Base-by-base conservation (phyloP, 768 basidiomycete genomes). In the Trametes cinnabarina region DNA sequence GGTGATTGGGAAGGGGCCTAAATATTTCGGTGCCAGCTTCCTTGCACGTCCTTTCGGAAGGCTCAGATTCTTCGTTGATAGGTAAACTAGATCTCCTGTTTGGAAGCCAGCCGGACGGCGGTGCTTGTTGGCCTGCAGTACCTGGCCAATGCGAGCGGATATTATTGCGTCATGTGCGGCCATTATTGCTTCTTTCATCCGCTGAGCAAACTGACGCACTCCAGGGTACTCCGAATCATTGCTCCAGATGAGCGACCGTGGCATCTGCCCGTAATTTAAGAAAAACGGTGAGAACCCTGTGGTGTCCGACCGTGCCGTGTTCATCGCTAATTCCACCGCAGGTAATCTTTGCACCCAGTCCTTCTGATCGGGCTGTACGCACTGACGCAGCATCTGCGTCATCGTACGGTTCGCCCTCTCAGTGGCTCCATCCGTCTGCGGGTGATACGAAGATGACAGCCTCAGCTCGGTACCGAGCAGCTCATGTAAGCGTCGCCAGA, bases 401-500 rank as follows among this genome's bases (percentile, higher is more conserved):
- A 75, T 61, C 0, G 71, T 72, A 0, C 67, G 54, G 41, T 75
- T 75, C 0, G 69, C 68, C 1, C 72, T 61, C 57, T 80, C 76
- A 0, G 73, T 77, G 0, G 71, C 58, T 0, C 77, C 75, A 57
- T 79, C 76, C 0, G 76, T 74, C 52, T 80, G 65, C 0, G 78
- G 78, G 55, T 80, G 78, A 52, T 70, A 79, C 67, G 79, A 61
- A 0, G 72, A 74, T 0, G 74, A 76, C 70, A 80, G 70, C 0
- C 63, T 40, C 3, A 76, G 60, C 15, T 72, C 62, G 0, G 63
- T 65, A 0, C 72, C 70, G 0, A 74, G 51, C 10, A 65, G 63
- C 42, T 60, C 39, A 55, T 76, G 65, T 0, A 79, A 55, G 6
- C 67, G 60, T 7, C 49, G 40, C 79, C 78, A 80, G 57, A 79